Base-by-base conservation (phyloP, 2,329 filamentous ascomycete genomes). In the Aspergillus eucalypticola region DNA sequence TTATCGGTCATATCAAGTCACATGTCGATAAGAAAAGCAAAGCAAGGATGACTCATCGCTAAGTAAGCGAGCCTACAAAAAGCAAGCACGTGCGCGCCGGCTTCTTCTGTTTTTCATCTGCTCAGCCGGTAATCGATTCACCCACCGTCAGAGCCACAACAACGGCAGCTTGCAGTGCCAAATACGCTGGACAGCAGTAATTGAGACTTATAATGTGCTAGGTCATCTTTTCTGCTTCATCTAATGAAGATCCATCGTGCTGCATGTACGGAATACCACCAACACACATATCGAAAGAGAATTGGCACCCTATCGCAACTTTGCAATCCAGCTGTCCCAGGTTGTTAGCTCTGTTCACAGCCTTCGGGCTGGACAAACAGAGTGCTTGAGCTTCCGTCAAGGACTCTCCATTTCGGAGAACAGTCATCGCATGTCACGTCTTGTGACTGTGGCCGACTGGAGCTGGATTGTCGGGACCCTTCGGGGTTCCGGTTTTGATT, bases 391-490 rank as follows among this genome's bases (percentile, higher is more conserved):
- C 57, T 19, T 38, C 44, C 32, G 56, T 39, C 55, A 75, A 69
- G 71, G 71, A 69, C 72, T 66, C 72, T 75, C 73, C 66, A 5
- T 54, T 53, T 56, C 7, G 68, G 69, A 73, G 73, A 70, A 76
- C 74, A 67, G 71, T 72, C 64, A 66, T 61, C 73, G 71, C 71
- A 72, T 65, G 68, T 68, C 70, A 73, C 74, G 76, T 78, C 71
- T 75, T 78, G 75, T 78, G 73, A 69, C 68, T 71, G 72, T 76
- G 72, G 66, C 70, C 64, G 71, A 73, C 69, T 75, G 76, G 75
- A 75, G 74, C 74, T 77, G 75, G 71, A 64, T 69, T 73, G 70
- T 61, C 62, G 64, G 65, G 62, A 55, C 53, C 59, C 42, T 60
- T 63, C 55, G 53, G 57, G 60, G 59, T 61, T 27, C 41, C 49